Evolutionary conservation across 2,329 filamentous ascomycete genomes (phyloP), one percentile per base, ranked within the genome.

Genomic region (Monosporascus sp.): DNA sequence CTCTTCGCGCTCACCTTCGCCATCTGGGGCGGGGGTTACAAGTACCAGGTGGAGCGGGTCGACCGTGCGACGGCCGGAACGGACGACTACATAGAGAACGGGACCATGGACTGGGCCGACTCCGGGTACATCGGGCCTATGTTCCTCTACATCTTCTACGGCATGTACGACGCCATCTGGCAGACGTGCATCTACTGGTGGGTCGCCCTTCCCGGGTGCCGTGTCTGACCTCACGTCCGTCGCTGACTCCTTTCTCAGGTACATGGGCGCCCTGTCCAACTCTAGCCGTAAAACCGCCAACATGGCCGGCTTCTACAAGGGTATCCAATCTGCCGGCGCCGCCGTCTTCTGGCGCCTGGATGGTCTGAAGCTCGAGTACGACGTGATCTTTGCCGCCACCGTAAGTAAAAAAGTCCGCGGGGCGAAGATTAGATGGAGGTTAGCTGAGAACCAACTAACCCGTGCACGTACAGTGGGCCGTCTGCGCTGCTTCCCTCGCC

Each of bases 121-220:
- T 61, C 69, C n/a, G 78, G 78, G 49, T 90, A 85, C 63, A 72
- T 84, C 51, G 86, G 85, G 0, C 85, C 85, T 1, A 87, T 90
- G 78, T 86, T 90, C 68, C 72, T 91, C 51, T 90, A 89, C 74
- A 86, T 69, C 45, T 69, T 68, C 55, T 66, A 69, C 56, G 67
- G 66, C 38, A 64, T 69, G 41, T 68, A 65, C 60, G 93, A 97
- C 68, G 90, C 92, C 44, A 82, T 85, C 51, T 97, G 90, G 86
- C 93, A 97, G 75, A 93, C 90, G 0, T 85, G 79, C 64, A 85
- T 92, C 48, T 97, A 97, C 78, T 97, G 92, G 92, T 90, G 83
- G 66, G 90, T 88, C 41, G 84, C 85, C 71, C 72, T 15, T 56
- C 72, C 48, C 71, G 77, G 18, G 74, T 76, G 9, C 66, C 79